Evolutionary conservation across 148 eudicot genomes (phyloP).

Genomic region (Cornus controversa): DNA sequence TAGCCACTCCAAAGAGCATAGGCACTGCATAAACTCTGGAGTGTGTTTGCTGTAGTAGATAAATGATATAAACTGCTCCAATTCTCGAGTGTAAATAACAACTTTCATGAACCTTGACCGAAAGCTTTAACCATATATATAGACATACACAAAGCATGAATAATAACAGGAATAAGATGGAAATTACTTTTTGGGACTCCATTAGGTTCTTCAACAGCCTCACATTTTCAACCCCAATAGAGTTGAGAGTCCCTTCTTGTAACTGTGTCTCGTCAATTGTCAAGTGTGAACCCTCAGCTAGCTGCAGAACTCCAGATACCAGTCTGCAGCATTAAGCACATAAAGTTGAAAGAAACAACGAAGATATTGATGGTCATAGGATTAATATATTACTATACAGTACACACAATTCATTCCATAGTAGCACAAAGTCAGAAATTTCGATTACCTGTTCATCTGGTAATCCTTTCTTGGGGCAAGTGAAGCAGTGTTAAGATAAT

Average conservation of each 20-base stretch:
- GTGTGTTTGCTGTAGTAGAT: neutral
- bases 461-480: constrained; percentile 84
- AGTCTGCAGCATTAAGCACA: constrained; percentile 50
- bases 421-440: neutral
- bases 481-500: constrained; percentile 59
- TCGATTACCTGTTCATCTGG: constrained; percentile 60
- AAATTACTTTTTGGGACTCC: constrained; percentile 71
- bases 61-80: neutral
- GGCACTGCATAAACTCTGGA: neutral
- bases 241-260: constrained; percentile 70
- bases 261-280: constrained; percentile 78
- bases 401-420: neutral
- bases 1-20: neutral
- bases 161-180: neutral
- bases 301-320: constrained; percentile 74
- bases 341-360: constrained; percentile 8
- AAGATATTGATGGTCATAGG: neutral
- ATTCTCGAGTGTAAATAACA: neutral
- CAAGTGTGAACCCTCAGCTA: constrained; percentile 89
- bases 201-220: constrained; percentile 58
- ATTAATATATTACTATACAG: too few relatives aligned
- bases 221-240: constrained; percentile 69
- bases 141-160: neutral
- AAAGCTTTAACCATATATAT: neutral
- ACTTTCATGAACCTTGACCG: neutral